Percentiles rank a stretch among this genome's conserved stretches.
Evolutionary conservation across 192 early-diverging fungal genomes (phyloP).

Genomic region (Coemansia sp.): DNA sequence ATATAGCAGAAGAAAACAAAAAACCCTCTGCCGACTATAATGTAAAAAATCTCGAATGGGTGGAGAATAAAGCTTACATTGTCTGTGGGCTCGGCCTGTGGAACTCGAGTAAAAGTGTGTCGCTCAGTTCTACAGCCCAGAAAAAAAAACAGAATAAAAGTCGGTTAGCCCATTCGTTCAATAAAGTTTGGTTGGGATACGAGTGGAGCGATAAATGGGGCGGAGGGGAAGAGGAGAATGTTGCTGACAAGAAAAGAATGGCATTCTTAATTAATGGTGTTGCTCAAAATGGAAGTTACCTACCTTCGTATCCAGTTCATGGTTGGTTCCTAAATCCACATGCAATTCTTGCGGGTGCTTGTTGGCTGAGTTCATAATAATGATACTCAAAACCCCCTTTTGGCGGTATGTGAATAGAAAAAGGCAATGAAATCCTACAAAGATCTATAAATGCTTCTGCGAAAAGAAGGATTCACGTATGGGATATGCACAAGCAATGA

Average conservation of each 20-base stretch:
- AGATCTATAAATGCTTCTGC: background rate
- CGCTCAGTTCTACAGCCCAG: constrained; percentile 13
- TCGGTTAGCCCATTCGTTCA: background rate
- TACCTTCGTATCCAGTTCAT: constrained; percentile 35
- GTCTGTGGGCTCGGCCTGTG: constrained; percentile 24
- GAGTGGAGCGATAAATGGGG: background rate
- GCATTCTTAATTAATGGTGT: background rate
- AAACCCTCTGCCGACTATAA: background rate
- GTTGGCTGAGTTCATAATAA: background rate
- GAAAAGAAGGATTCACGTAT: background rate
- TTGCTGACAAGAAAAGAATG: background rate
- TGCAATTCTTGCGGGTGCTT: background rate
- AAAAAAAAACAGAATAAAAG: background rate
- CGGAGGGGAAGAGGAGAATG: background rate
- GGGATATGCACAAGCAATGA: background rate
- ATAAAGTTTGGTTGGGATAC: background rate
- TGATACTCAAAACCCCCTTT: background rate
- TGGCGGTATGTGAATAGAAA: background rate
- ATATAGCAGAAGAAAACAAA: background rate
- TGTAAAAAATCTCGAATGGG: background rate
- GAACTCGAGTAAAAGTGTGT: constrained; percentile 15
- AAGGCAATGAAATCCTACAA: background rate
- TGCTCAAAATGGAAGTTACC: constrained; percentile 3
- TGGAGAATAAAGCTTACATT: constrained; percentile 21
- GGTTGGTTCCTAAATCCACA: constrained; percentile 2